Evolutionary conservation across 192 early-diverging fungal species (phyloP), one percentile per base, ranked within the genome.

Genomic region (Spinellus fusiger): DNA sequence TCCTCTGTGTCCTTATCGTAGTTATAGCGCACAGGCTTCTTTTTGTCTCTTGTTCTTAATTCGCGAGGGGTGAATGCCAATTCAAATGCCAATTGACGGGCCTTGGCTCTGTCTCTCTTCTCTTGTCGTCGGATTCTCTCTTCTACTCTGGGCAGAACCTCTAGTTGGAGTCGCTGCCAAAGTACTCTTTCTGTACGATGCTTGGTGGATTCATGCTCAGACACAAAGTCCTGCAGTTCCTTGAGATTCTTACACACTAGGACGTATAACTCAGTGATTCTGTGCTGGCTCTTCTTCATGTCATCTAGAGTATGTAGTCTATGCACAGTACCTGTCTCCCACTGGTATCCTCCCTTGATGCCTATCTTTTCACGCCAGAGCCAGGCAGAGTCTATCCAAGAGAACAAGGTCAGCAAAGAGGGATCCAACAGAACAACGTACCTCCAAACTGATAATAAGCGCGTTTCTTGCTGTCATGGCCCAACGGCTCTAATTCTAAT

Each of bases 401-500:
- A 22, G 16, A 26, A 35, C 16, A 27, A 15, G 5, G 16, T 25
- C 26, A 49, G 8, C 12, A 29, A 20, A 5, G 18, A 23, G 15
- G 12, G 15, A 54, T n/a, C 10, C 4, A 3, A 8, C 4, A 20
- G 25, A 2, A 55, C 4, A 1, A 23, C 13, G 37, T 58, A 65
- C 64, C 65, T 16, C 63, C 69, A 71, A 71, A 71, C 37, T 65
- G 69, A 62, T 59, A 71, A 37, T 71, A 71, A 26, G 52, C 49
- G 9, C 63, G 56, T 13, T 65, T 71, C 49, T 71, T 54, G 15
- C 44, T 55, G 31, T 71, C 69, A 6, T 50, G 32, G 2, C 69
- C 69, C 15, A 65, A 28, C 0, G 69, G 69, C 8, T 23, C 49
- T 2, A 35, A 20, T 9, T 34, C 52, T 10, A 65, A 16, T 31